Conservation (phyloP, 2,329 filamentous ascomycete species). For the Paraphoma sp. region DNA sequence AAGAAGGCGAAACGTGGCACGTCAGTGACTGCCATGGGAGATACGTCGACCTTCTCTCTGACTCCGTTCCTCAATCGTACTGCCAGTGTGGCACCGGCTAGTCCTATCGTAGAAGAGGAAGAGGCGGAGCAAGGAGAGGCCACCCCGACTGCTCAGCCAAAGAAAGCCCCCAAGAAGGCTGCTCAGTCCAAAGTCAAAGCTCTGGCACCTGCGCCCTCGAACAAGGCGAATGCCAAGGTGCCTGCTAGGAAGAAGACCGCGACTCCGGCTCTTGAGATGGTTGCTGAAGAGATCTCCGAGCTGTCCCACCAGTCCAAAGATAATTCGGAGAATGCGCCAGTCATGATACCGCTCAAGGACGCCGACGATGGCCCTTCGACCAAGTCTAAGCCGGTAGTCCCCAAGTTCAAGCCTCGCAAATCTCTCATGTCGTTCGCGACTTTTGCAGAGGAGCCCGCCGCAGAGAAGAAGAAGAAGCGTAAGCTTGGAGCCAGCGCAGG, state of each 20-base stretch:
- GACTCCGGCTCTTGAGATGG: conserved; percentile 50
- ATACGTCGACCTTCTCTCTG: conserved; percentile 92
- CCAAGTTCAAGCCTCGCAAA: conserved; percentile 53
- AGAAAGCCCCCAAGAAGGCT: conserved; percentile 35
- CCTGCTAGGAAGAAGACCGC: conserved; percentile 46
- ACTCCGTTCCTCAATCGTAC: conserved; percentile 89
- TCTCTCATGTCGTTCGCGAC: conserved; percentile 55
- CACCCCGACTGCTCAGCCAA: conserved; percentile 39
- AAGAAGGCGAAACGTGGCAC: conserved; percentile 58
- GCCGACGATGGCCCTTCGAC: conserved; percentile 33
- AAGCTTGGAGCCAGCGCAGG: conserved; percentile 70
- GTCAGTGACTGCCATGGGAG: conserved; percentile 67
- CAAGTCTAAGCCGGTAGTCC: conserved; percentile 40
- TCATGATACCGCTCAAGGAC: conserved; percentile 44
- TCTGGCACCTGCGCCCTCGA: conserved; percentile 53
- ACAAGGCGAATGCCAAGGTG: conserved; percentile 52
- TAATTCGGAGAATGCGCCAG: conserved; percentile 47
- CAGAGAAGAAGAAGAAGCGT: conserved; percentile 64
- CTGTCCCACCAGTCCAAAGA: conserved; percentile 40
- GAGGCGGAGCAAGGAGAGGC: conserved; percentile 32
- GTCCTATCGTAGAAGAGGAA: conserved; percentile 47
- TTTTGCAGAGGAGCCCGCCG: conserved; percentile 49
- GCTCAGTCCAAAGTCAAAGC: conserved; percentile 48
- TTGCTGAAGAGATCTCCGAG: conserved; percentile 51
- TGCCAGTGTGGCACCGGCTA: conserved; percentile 61